Evolutionary conservation across 192 early-diverging fungal species (phyloP).

Genomic region (Obelidium mucronatum): DNA sequence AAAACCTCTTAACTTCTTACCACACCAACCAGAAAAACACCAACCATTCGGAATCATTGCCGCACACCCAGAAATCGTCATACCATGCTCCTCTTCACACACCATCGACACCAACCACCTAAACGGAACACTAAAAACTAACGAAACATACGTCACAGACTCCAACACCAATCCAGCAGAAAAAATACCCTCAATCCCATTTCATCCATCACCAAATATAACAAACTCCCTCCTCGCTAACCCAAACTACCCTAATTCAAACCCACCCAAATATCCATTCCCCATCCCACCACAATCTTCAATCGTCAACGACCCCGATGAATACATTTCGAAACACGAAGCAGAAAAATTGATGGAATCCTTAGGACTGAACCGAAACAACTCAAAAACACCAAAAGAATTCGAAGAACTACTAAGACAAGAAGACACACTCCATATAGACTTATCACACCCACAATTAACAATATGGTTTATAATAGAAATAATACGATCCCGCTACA

Average conservation of each 20-base stretch:
- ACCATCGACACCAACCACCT: background rate
- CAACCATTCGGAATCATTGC: background rate
- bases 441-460: background rate
- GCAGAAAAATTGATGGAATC: background rate
- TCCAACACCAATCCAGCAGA: background rate
- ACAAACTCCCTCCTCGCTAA: background rate
- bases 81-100: background rate
- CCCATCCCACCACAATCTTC: background rate
- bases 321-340: background rate
- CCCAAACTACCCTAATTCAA: background rate
- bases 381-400: background rate
- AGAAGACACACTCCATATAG: background rate
- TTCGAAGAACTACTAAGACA: background rate
- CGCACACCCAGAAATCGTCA: background rate
- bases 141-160: background rate
- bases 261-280: background rate
- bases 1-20: background rate
- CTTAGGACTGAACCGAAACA: background rate
- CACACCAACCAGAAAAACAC: background rate
- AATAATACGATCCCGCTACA: background rate
- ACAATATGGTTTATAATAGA: background rate
- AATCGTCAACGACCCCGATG: background rate
- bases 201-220: background rate
- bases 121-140: background rate
- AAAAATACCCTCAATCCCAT: background rate